Evolutionary conservation across 192 early-diverging fungal genomes (phyloP).

Genomic region (Backusella sp.): DNA sequence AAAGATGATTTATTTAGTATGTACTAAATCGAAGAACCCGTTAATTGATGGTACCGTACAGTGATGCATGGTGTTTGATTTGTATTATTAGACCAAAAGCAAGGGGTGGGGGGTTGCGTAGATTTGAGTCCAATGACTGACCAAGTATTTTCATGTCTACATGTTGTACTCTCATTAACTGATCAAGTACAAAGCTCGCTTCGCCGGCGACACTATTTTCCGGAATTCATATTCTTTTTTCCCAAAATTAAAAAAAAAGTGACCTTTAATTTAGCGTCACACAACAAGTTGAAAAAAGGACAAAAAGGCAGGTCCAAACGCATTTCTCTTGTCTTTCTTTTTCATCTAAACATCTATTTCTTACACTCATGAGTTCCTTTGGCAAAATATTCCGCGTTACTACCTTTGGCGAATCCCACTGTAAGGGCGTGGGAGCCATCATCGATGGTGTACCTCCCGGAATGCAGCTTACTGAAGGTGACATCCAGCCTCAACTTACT

Average conservation of each 20-base stretch:
- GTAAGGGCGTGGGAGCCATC: slow-evolving; percentile 95
- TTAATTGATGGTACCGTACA: too few species aligned
- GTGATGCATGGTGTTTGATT: too few species aligned
- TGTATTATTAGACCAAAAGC: too few species aligned
- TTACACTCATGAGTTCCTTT: slow-evolving; percentile 71
- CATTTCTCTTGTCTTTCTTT: neutral
- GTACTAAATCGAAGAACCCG: too few species aligned
- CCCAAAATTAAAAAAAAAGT: neutral
- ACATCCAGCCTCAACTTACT: slow-evolving; percentile 92
- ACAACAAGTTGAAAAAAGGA: neutral
- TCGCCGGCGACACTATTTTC: neutral
- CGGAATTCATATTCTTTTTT: neutral
- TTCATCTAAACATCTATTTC: neutral
- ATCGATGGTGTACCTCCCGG: slow-evolving; percentile 95
- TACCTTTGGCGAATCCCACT: slow-evolving; percentile 98
- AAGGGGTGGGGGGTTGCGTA: too few species aligned
- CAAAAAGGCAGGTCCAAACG: neutral
- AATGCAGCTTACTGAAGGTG: slow-evolving; percentile 81
- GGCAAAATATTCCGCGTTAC: slow-evolving; percentile 83
- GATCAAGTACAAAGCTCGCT: too few species aligned
- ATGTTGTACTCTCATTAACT: too few species aligned
- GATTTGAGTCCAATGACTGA: too few species aligned
- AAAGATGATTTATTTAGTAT: too few species aligned
- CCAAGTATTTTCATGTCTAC: too few species aligned
- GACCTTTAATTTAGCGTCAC: neutral